phyloP scores from a whole-genome alignment of 208 protist species.

The Wallacemonas sp. region DNA sequence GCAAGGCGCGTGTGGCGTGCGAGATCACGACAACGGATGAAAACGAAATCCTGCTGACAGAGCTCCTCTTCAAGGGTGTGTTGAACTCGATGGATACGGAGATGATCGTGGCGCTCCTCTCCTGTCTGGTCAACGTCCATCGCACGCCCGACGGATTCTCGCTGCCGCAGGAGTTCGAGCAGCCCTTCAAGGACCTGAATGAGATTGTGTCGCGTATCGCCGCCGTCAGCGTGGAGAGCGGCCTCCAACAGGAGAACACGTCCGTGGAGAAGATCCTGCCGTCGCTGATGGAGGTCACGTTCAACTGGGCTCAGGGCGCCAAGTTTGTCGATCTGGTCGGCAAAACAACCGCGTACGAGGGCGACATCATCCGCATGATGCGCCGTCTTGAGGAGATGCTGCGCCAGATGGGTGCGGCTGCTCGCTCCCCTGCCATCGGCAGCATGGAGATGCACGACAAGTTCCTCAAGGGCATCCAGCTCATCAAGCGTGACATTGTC shows the following conservation, averaged over 20 bases:
- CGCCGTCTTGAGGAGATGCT: conserved; percentile 98
- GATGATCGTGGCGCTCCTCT: conserved; percentile 95
- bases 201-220: conserved; percentile 93
- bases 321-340: conserved; percentile 98
- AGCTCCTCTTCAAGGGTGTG: conserved; percentile 98
- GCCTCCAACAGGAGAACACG: conserved; percentile 89
- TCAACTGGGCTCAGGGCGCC: conserved; percentile 96
- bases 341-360: conserved; percentile 98
- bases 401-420: conserved; percentile 96
- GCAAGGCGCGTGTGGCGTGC: conserved; percentile 98
- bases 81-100: conserved; percentile 97
- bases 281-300: conserved; percentile 96
- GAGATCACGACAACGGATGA: conserved; percentile 98
- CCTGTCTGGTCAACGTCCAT: conserved; percentile 97
- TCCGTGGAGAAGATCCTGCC: conserved; percentile 95
- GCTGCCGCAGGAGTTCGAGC: conserved; percentile 84
- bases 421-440: conserved; percentile 98
- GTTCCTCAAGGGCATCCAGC: conserved; percentile 96
- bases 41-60: conserved; percentile 97
- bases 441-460: conserved; percentile 98
- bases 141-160: conserved; percentile 90
- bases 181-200: conserved; percentile 89
- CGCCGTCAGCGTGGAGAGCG: conserved; percentile 91
- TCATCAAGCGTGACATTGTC: conserved; percentile 99
- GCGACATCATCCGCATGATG: conserved; percentile 98